phyloP scores from a whole-genome alignment of 176 grass and related monocot genomes.

The Carex cristatella region DNA sequence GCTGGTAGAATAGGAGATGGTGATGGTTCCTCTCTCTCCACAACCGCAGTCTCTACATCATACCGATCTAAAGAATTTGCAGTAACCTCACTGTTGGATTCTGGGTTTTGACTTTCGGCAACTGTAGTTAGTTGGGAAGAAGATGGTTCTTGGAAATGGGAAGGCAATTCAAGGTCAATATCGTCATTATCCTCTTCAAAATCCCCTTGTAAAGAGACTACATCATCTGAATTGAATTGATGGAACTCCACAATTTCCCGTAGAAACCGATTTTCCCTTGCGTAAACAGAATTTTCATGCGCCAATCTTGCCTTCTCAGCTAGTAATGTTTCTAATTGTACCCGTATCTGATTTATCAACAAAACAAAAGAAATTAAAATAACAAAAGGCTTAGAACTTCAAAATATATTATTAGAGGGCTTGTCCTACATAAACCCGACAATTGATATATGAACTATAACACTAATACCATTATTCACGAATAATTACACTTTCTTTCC shows the following conservation, averaged over 20 bases:
- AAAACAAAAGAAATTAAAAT: background rate
- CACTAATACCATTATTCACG: background rate
- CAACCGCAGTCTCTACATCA: background rate
- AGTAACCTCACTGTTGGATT: background rate
- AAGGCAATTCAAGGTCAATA: background rate
- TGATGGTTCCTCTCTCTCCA: background rate
- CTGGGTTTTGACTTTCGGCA: background rate
- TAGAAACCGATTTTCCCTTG: constrained; percentile 80
- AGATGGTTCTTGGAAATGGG: constrained; percentile 17
- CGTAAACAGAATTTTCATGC: constrained; percentile 66
- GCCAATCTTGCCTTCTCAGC: constrained; percentile 77
- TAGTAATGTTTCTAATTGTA: constrained; percentile 78
- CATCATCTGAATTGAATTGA: constrained; percentile 75
- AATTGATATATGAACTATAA: background rate
- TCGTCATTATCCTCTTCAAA: constrained; percentile 31
- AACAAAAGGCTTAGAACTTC: background rate
- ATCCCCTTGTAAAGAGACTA: constrained; percentile 47
- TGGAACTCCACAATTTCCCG: constrained; percentile 84
- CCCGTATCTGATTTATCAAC: constrained; percentile 42
- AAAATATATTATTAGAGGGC: background rate
- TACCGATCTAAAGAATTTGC: background rate
- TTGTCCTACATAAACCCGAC: background rate
- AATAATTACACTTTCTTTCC: background rate
- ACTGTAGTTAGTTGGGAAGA: background rate
- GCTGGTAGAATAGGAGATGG: constrained; percentile 1